Evolutionary conservation across 192 early-diverging fungal genomes (phyloP).

Genomic region (Lobosporangium transversale): DNA sequence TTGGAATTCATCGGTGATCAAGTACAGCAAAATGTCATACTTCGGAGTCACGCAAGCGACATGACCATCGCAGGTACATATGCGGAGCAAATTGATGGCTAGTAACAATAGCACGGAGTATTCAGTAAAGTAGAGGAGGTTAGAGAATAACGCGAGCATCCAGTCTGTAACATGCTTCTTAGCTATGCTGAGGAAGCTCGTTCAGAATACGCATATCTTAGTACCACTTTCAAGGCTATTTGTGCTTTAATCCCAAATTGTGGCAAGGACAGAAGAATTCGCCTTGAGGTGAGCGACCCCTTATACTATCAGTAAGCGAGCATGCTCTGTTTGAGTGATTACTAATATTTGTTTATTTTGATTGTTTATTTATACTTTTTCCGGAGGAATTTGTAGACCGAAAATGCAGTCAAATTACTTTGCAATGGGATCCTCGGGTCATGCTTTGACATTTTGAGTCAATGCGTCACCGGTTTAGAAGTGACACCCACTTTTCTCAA

Average conservation of each 20-base stretch:
- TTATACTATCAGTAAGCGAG: no score
- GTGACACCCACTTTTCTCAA: constrained; percentile 6
- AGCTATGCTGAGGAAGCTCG: constrained; percentile 17
- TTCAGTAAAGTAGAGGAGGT: no score
- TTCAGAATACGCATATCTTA: constrained; percentile 24
- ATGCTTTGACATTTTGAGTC: constrained; percentile 1
- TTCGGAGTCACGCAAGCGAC: constrained; percentile 12
- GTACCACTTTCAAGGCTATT: constrained; percentile 17
- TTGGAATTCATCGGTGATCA: constrained; percentile 20
- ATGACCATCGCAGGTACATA: constrained; percentile 14
- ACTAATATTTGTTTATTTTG: neutral
- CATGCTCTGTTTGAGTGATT: no score
- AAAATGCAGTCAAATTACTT: neutral
- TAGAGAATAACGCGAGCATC: no score
- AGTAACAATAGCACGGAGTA: no score
- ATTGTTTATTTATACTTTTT: neutral
- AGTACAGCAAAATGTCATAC: constrained; percentile 6
- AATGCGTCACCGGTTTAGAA: neutral
- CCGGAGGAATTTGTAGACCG: neutral
- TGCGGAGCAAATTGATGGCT: constrained; percentile 27
- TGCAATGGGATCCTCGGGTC: constrained; percentile 19
- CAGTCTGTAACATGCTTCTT: constrained; percentile 41
- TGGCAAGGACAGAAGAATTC: constrained; percentile 4
- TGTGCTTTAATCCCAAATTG: constrained; percentile 16
- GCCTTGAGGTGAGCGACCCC: constrained; percentile 14